Conservation (phyloP, 2,329 filamentous ascomycete species). For the Monilinia laxa region DNA sequence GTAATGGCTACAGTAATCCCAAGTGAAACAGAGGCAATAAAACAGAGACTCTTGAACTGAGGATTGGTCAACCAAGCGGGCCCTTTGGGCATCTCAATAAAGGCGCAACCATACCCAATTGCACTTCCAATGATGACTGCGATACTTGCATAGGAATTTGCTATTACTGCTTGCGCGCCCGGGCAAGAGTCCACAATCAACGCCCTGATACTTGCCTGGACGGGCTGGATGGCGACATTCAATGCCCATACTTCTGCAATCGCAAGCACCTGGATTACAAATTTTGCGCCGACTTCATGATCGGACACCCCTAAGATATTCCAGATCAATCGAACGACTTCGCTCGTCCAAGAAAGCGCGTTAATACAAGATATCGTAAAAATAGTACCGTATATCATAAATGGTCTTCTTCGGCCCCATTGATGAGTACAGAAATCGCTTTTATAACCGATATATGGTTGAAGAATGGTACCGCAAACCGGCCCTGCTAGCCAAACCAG, state of each 20-base stretch:
- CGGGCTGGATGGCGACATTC: constrained; percentile 40
- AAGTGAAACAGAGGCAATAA: not conserved
- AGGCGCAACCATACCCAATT: constrained; percentile 32
- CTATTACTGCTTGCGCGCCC: constrained; percentile 36
- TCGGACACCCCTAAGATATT: not conserved
- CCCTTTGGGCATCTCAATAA: not conserved
- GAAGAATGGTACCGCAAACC: constrained; percentile 52
- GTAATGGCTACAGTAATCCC: not conserved
- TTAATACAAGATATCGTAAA: constrained; percentile 47
- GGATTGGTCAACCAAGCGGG: not conserved
- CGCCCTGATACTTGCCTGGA: constrained; percentile 40
- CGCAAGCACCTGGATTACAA: constrained; percentile 42
- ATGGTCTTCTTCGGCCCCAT: constrained; percentile 50
- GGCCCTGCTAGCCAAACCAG: constrained; percentile 53
- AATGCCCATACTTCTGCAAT: constrained; percentile 48
- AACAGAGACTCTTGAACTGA: not conserved
- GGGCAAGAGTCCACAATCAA: constrained; percentile 40
- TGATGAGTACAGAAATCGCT: constrained; percentile 49
- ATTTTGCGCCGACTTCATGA: not conserved
- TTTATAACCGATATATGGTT: constrained; percentile 53
- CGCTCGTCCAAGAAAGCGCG: not conserved
- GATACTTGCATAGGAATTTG: constrained; percentile 38
- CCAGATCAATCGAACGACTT: not conserved
- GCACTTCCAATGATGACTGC: constrained; percentile 38
- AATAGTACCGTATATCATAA: constrained; percentile 50